Evolutionary conservation across 108 stramenopile species (phyloP), one percentile per base, ranked within the genome.

Genomic region (Cylindrotheca closterium): DNA sequence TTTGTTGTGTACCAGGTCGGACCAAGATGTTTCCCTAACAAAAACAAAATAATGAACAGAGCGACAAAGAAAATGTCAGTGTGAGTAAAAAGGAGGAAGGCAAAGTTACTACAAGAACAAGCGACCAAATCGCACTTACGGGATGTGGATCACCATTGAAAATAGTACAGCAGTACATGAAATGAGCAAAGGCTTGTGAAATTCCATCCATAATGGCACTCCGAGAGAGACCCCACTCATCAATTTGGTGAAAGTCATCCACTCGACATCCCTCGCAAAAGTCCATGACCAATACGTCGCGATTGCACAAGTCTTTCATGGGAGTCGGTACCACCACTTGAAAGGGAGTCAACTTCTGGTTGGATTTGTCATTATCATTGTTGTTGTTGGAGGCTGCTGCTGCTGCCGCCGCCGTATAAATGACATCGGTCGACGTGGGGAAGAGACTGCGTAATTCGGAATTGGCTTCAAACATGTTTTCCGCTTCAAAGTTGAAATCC

Each of bases 141-240:
- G 84, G 73, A 58, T 92, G 91, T 18, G 88, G 91, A 60, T 92
- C 91, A 1, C 80, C 85, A 42, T 92, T 85, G 65, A 88, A 89
- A 21, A 86, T 56, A 18, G 80, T 83, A 30, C 75, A 67, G 7
- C 77, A 57, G 55, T 82, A 75, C 55, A 92, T 82, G 65, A 82
- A 80, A 48, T 66, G 70, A 3, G 85, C 91, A 77, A 83, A 89
- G 24, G 87, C 79, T 51, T 63, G 48, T 27, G 74, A 79, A 19
- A 91, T 55, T 19, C 79, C 69, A 30, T 78, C 58, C 47, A 84
- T 51, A 8, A 91, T 25, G 5, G 55, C 51, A 8, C 58, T 71
- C 26, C 80, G 71, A 31, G 82, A 75, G 2, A 82, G 73, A 23
- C 67, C 60, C 30, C 69, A 63, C 46, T 67, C 24, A 15, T 68